These are phyloP conservation scores for Meredithiella fracta DNA, from an alignment of 2,329 filamentous ascomycete genomes.

Conservation along the genomic window DNA sequence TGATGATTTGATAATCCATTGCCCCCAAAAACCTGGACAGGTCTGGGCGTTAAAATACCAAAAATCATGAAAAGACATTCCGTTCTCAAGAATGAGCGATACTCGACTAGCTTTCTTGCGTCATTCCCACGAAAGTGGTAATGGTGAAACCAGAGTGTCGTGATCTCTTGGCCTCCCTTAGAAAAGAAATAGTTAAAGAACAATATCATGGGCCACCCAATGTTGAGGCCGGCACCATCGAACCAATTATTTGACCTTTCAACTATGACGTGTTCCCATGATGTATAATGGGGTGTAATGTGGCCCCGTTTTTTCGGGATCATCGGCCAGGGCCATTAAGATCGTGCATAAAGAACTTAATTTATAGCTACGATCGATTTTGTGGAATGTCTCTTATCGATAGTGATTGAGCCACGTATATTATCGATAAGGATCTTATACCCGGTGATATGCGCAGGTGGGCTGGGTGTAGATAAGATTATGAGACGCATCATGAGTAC, in stretches of 20 bases:
- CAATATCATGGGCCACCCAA: slow-evolving; percentile 10
- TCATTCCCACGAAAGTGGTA: slow-evolving; percentile 4
- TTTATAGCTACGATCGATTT: not conserved
- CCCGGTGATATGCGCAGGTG: too few relatives aligned
- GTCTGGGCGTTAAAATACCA: slow-evolving; percentile 12
- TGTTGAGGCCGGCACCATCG: slow-evolving; percentile 12
- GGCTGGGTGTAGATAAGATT: too few relatives aligned
- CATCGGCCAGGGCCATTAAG: not conserved
- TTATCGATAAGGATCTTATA: not conserved
- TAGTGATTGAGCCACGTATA: not conserved
- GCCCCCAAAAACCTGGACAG: slow-evolving; percentile 10
- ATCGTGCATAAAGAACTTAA: not conserved
- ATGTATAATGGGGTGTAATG: not conserved
- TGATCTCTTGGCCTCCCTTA: slow-evolving; percentile 4
- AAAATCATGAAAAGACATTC: slow-evolving; percentile 11
- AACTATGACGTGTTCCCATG: not conserved
- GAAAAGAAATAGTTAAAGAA: slow-evolving; percentile 6
- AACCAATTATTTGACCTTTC: not conserved
- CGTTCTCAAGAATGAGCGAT: slow-evolving; percentile 3
- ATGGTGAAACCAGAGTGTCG: slow-evolving; percentile 3
- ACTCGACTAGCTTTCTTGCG: not conserved
- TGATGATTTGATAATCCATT: slow-evolving; percentile 12
- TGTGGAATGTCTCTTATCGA: slow-evolving; percentile 1
- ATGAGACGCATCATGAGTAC: too few relatives aligned
- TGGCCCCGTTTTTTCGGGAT: not conserved